phyloP scores from a whole-genome alignment of 352 stramenopile genomes.

The Discostella stelligera region DNA sequence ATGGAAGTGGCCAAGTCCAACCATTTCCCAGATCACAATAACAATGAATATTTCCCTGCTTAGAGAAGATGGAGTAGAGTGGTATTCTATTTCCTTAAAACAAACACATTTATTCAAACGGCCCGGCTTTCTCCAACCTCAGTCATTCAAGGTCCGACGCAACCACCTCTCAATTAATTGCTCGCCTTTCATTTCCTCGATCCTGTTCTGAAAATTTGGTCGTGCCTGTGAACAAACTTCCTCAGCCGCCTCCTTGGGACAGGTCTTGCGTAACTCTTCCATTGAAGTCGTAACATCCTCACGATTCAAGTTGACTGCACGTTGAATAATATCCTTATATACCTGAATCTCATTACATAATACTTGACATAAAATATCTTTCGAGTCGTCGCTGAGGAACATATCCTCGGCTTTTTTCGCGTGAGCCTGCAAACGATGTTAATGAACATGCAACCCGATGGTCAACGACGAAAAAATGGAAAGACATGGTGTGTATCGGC shows the following conservation, averaged over 20 bases:
- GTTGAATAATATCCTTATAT: slow-evolving; percentile 42
- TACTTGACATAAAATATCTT: slow-evolving; percentile 25
- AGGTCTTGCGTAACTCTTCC: slow-evolving; percentile 14
- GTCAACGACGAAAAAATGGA: neutral
- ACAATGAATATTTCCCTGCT: slow-evolving; percentile 33
- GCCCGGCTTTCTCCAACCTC: no score
- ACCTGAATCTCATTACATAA: slow-evolving; percentile 54
- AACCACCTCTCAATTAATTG: neutral
- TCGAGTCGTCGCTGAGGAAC: slow-evolving; percentile 47
- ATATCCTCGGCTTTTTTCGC: slow-evolving; percentile 40
- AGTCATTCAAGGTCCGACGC: no score
- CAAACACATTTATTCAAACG: neutral
- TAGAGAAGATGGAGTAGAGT: slow-evolving; percentile 1
- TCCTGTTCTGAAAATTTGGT: slow-evolving; percentile 11
- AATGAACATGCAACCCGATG: neutral
- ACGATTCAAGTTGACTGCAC: slow-evolving; percentile 22
- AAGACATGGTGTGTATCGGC: no score
- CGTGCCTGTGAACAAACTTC: neutral
- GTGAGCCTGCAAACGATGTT: neutral
- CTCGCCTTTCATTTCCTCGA: neutral
- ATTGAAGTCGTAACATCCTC: slow-evolving; percentile 18
- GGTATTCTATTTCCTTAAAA: neutral
- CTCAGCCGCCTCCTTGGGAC: slow-evolving; percentile 17
- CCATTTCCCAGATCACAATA: slow-evolving; percentile 18
- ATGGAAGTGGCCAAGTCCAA: slow-evolving; percentile 49